phyloP scores from a whole-genome alignment of 2,329 filamentous ascomycete species.

The Reticulascus tulasneorum region DNA sequence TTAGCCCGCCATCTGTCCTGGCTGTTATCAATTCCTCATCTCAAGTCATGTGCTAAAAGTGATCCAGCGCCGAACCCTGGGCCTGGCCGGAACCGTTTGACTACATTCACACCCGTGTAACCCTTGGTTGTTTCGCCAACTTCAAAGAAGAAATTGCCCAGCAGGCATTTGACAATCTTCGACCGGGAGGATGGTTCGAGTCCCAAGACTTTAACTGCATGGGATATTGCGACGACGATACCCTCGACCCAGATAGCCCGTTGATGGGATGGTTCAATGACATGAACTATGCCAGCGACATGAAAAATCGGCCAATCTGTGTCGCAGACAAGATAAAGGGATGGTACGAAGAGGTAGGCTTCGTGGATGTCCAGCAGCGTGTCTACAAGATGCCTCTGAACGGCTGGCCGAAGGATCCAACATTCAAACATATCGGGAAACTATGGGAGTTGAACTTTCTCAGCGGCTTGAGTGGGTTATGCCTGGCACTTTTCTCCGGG shows the following conservation, averaged over 20 bases:
- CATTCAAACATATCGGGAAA: slow-evolving; percentile 37
- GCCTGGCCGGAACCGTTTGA: slow-evolving; percentile 51
- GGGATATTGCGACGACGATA: slow-evolving; percentile 41
- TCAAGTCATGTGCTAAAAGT: too few relatives aligned
- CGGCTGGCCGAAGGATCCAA: slow-evolving; percentile 45
- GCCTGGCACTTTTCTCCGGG: slow-evolving; percentile 35
- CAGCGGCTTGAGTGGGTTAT: slow-evolving; percentile 41
- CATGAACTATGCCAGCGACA: slow-evolving; percentile 32
- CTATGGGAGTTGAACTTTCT: slow-evolving; percentile 42
- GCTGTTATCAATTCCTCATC: too few relatives aligned
- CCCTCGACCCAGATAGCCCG: slow-evolving; percentile 32
- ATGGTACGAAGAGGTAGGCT: slow-evolving; percentile 45
- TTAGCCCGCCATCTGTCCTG: slow-evolving; percentile 1
- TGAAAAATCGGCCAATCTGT: slow-evolving; percentile 32
- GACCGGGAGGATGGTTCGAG: slow-evolving; percentile 52
- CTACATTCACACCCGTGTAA: slow-evolving; percentile 50
- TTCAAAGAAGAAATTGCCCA: slow-evolving; percentile 46
- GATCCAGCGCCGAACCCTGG: slow-evolving; percentile 45
- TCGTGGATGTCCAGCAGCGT: slow-evolving; percentile 49
- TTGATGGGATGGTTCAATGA: slow-evolving; percentile 37
- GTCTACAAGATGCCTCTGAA: slow-evolving; percentile 53
- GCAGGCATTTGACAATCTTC: slow-evolving; percentile 45
- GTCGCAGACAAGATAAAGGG: slow-evolving; percentile 29
- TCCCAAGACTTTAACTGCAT: slow-evolving; percentile 42
- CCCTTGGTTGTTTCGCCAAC: slow-evolving; percentile 45